Conservation (phyloP, 306 rosid genomes). For the Cicer cuneatum region DNA sequence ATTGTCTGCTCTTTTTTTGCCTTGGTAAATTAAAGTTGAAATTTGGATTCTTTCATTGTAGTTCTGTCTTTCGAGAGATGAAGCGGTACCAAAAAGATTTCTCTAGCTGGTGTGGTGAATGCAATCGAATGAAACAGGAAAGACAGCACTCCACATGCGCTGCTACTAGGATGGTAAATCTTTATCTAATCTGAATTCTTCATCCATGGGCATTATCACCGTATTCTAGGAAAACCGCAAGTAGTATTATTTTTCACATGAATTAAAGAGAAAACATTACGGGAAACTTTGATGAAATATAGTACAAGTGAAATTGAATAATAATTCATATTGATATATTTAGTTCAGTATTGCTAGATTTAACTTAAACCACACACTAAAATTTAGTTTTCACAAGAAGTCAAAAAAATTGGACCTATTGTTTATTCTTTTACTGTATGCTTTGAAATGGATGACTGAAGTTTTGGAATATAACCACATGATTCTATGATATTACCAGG, state of each 20-base stretch:
- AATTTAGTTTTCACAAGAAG: conserved; percentile 12
- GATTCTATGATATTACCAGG: conserved; percentile 46
- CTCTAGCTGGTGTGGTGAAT: conserved; percentile 68
- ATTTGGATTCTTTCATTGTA: conserved; percentile 43
- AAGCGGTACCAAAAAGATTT: conserved; percentile 61
- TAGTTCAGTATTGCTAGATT: background rate
- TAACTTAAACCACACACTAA: background rate
- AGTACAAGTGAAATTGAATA: background rate
- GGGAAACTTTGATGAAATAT: background rate
- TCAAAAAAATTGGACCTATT: conserved; percentile 11
- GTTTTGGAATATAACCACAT: conserved; percentile 31
- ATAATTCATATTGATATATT: conserved; percentile 12
- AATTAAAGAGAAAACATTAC: conserved; percentile 25
- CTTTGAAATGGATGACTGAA: conserved; percentile 18
- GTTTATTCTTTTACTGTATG: conserved; percentile 16
- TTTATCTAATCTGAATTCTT: conserved; percentile 17
- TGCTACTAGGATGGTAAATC: conserved; percentile 53
- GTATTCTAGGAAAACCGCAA: background rate
- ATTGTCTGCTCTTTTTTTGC: background rate
- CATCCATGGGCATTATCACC: conserved; percentile 25
- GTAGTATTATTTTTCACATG: background rate
- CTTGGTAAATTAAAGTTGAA: conserved; percentile 5
- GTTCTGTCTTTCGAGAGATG: conserved; percentile 68
- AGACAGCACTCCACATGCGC: conserved; percentile 56
- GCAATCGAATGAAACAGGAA: conserved; percentile 56